These are phyloP conservation scores for Trichophaea hybrida DNA, from an alignment of 2,329 filamentous ascomycete genomes.

Conservation along the genomic window DNA sequence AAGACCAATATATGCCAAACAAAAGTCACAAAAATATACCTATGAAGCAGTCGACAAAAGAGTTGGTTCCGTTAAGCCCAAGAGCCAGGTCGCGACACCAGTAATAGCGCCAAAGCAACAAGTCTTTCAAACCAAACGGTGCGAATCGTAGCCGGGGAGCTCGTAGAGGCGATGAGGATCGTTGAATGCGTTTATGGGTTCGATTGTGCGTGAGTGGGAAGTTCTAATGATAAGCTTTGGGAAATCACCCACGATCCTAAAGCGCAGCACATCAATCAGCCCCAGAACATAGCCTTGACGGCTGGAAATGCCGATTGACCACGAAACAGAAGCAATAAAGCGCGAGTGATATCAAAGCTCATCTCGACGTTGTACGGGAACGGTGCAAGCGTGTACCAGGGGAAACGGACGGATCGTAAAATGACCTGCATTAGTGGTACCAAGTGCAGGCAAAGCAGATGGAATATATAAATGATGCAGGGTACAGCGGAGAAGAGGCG, in stretches of 20 bases:
- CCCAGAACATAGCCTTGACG: neutral
- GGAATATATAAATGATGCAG: neutral
- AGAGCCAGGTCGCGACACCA: too few species aligned
- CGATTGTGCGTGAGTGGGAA: neutral
- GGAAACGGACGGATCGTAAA: neutral
- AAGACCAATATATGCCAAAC: too few species aligned
- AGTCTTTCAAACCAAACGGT: too few species aligned
- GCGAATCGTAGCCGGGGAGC: too few species aligned
- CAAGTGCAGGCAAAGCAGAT: neutral
- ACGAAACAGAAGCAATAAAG: neutral
- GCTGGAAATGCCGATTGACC: neutral
- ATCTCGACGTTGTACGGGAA: neutral
- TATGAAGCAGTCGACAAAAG: too few species aligned
- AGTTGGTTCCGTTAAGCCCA: too few species aligned
- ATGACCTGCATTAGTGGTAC: constrained; percentile 4
- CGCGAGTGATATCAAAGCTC: neutral
- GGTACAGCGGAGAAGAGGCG: neutral
- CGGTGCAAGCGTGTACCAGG: neutral
- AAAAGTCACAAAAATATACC: too few species aligned
- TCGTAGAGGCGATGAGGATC: too few species aligned
- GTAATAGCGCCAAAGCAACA: too few species aligned
- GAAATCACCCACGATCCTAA: neutral
- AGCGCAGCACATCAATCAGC: neutral
- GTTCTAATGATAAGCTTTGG: neutral
- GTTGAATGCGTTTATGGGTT: neutral